Base-by-base conservation (phyloP, 1,284 basidiomycete genomes). In the Marasmius fiardii region DNA sequence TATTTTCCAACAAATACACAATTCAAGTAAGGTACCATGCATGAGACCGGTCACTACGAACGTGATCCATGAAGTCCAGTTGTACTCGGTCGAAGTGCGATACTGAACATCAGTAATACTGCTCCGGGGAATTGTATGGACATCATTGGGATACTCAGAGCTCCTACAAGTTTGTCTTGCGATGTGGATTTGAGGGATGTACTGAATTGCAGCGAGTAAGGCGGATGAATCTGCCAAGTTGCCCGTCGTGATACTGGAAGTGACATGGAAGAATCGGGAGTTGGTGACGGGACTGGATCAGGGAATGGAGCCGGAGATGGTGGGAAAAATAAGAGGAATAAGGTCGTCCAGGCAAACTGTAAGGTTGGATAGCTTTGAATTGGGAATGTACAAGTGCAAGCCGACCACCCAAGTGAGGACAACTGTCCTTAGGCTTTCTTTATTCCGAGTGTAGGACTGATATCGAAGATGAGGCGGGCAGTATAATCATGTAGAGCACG, bases 141-240 rank as follows among this genome's bases (percentile, higher is more conserved):
- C 96, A 99, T 98, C 83, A 93, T 97, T 1, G 88, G 88, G 60
- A 98, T 90, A 63, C 90, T 95, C 21, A 98, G 77, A 1, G 94
- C 93, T 10, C 95, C 95, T 7, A 98, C 95, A 5, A 95, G 81
- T 64, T 87, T 88, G 37, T 6, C 75, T 74, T 63, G 88, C 94
- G 1, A 95, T 98, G 62, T 90, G 85, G 23, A 81, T 80, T 69
- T 98, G 95, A 0, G 95, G 95, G 0, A 87, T 78, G 65, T 97
- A 98, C 70, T 98, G 95, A 20, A 90, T 74, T 0, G 84, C 82
- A 0, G 95, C 90, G 3, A 96, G 81, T 0, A 85, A 20, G 1
- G 91, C 88, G 2, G 91, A 90, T n/a, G 0, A 85, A 82, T n/a
- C 96, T 74, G 14, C 95, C 95, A 91, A 0, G 88, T 88, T 1